Conservation (phyloP, 495 filamentous ascomycete species). For the Rostrohypoxylon terebratum region DNA sequence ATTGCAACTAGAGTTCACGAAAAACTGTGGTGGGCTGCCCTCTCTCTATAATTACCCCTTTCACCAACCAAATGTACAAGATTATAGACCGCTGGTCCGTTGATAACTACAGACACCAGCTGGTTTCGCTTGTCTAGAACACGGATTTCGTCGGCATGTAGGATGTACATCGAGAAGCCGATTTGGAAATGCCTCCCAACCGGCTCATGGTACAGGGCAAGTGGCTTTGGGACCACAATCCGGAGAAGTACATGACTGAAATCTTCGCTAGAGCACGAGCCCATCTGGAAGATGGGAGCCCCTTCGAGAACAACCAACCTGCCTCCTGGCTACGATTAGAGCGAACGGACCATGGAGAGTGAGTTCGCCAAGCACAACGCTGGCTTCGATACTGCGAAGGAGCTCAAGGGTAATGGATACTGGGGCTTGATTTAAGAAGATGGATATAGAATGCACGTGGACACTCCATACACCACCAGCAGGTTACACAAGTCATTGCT, state of each 20-base stretch:
- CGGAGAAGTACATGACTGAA: slow-evolving; percentile 60
- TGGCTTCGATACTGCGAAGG: slow-evolving; percentile 11
- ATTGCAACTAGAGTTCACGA: slow-evolving; percentile 54
- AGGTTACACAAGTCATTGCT: too few relatives aligned
- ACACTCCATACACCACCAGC: not conserved
- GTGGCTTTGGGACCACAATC: slow-evolving; percentile 60
- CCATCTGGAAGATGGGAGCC: slow-evolving; percentile 42
- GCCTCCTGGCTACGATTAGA: slow-evolving; percentile 48
- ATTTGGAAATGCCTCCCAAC: slow-evolving; percentile 50
- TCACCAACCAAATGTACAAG: not conserved
- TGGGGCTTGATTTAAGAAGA: slow-evolving; percentile 26
- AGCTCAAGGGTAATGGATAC: slow-evolving; percentile 32
- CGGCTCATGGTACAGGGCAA: slow-evolving; percentile 50
- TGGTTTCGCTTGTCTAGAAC: slow-evolving; percentile 59
- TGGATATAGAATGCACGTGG: not conserved
- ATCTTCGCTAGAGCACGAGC: slow-evolving; percentile 52
- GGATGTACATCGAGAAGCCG: slow-evolving; percentile 56
- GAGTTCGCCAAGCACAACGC: slow-evolving; percentile 38
- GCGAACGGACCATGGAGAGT: slow-evolving; percentile 52
- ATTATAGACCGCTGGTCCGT: not conserved
- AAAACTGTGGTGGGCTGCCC: slow-evolving; percentile 41
- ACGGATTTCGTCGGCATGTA: slow-evolving; percentile 59
- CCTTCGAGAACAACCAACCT: slow-evolving; percentile 52
- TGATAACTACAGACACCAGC: slow-evolving; percentile 49
- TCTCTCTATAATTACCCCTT: not conserved